phyloP scores from a whole-genome alignment of 148 eudicot species.

The Fallopia convolvulus region DNA sequence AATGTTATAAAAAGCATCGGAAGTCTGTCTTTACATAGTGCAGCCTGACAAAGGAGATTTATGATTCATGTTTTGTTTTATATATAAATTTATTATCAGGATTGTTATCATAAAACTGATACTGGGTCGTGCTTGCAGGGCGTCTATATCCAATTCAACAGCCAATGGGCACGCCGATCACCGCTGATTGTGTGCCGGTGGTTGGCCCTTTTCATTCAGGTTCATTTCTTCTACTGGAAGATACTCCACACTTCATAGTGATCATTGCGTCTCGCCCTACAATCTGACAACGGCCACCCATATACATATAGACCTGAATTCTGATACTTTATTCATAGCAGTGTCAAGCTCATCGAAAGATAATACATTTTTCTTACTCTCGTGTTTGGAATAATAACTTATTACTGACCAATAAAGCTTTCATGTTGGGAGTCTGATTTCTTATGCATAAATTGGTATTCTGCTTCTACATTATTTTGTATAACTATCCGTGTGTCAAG shows the following conservation, averaged over 20 bases:
- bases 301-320: conserved; percentile 9
- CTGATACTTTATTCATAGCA: conserved; percentile 8
- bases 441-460: neutral
- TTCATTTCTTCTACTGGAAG: conserved; percentile 8
- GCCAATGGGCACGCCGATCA: conserved; percentile 1
- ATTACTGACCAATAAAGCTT: conserved; percentile 3
- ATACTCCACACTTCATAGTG: neutral
- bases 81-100: neutral
- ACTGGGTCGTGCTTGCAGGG: neutral
- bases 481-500: neutral
- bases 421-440: neutral
- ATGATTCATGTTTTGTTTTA: neutral
- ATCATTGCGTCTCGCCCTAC: neutral
- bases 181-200: conserved; percentile 2
- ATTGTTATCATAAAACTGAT: conserved; percentile 3
- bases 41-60: neutral
- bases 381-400: conserved; percentile 4
- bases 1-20: neutral
- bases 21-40: neutral
- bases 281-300: conserved; percentile 8
- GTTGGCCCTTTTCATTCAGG: neutral
- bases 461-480: neutral
- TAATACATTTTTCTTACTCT: conserved; percentile 5
- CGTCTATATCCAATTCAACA: conserved; percentile 6
- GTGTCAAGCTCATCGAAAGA: neutral